phyloP scores from a whole-genome alignment of 192 early-diverging fungal species.

The Backusella macrospora region DNA sequence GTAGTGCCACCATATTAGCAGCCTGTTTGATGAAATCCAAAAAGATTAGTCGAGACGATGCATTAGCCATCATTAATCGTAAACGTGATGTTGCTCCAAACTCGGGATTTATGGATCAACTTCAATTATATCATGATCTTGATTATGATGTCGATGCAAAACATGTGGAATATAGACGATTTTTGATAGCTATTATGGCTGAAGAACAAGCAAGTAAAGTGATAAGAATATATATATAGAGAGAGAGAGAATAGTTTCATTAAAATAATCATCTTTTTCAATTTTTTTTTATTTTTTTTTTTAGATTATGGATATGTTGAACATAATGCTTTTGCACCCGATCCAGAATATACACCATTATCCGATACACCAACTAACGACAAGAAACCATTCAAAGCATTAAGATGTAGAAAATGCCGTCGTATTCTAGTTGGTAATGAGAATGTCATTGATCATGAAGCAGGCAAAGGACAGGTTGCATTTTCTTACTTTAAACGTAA shows the following conservation, averaged over 20 bases:
- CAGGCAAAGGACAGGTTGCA: slow-evolving; percentile 69
- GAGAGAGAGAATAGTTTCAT: too few species aligned
- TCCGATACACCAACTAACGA: background rate
- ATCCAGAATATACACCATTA: slow-evolving; percentile 43
- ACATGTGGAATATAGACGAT: slow-evolving; percentile 65
- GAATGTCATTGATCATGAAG: slow-evolving; percentile 68
- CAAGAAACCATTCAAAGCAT: slow-evolving; percentile 21
- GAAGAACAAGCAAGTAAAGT: slow-evolving; percentile 53
- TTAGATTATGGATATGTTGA: slow-evolving; percentile 56
- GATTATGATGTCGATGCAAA: slow-evolving; percentile 57
- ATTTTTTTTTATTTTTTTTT: too few species aligned
- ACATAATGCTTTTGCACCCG: slow-evolving; percentile 53
- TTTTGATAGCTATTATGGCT: slow-evolving; percentile 63
- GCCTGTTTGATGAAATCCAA: slow-evolving; percentile 71
- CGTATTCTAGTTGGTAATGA: slow-evolving; percentile 60
- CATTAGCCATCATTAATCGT: slow-evolving; percentile 41
- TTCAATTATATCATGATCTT: slow-evolving; percentile 63
- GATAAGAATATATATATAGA: background rate
- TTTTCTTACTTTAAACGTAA: slow-evolving; percentile 79
- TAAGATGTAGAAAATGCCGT: slow-evolving; percentile 67
- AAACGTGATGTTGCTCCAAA: slow-evolving; percentile 53
- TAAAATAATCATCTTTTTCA: too few species aligned
- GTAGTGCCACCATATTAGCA: slow-evolving; percentile 64
- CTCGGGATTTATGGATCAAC: slow-evolving; percentile 62
- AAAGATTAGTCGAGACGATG: slow-evolving; percentile 47